A percentile compares a stretch with the other conserved stretches of the same genome.
Conservation (phyloP, 164 flowering plant species). For the Liriodendron chinense region DNA sequence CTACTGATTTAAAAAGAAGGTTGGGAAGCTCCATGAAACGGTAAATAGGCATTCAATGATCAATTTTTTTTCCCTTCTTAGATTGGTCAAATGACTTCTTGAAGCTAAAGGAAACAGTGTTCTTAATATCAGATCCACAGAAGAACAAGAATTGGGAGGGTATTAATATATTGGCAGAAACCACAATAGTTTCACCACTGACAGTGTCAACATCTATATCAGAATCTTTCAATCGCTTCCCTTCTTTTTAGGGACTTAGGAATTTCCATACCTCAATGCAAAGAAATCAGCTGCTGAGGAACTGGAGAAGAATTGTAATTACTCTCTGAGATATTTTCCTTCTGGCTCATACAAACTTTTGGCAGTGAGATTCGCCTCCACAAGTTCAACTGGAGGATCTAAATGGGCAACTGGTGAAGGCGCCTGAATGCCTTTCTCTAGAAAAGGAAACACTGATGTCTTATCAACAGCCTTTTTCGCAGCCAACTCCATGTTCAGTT, state of each 20-base stretch:
- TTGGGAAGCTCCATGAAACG: too few species aligned
- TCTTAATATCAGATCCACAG: too few species aligned
- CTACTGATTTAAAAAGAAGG: too few species aligned
- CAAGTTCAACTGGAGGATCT: background rate
- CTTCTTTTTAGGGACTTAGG: background rate
- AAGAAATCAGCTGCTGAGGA: background rate
- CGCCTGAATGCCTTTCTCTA: constrained; percentile 9
- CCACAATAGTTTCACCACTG: too few species aligned
- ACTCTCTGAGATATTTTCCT: constrained; percentile 4
- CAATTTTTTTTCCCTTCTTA: too few species aligned
- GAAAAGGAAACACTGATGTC: constrained; percentile 3
- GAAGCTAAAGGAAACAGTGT: too few species aligned
- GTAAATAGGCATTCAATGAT: too few species aligned
- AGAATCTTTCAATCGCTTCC: too few species aligned
- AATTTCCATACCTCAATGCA: constrained; percentile 1
- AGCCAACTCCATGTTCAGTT: constrained; percentile 14
- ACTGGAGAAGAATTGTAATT: constrained; percentile 4
- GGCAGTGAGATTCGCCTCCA: background rate
- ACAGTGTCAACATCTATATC: too few species aligned
- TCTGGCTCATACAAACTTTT: background rate
- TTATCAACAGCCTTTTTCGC: constrained; percentile 11
- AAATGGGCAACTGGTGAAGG: background rate
- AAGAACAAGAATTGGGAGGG: too few species aligned
- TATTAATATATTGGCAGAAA: too few species aligned
- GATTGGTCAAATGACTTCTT: too few species aligned